A percentile compares a stretch with the other conserved stretches of the same genome.
Evolutionary conservation across 352 stramenopile genomes (phyloP).

Genomic region (Phytophthora pisi): DNA sequence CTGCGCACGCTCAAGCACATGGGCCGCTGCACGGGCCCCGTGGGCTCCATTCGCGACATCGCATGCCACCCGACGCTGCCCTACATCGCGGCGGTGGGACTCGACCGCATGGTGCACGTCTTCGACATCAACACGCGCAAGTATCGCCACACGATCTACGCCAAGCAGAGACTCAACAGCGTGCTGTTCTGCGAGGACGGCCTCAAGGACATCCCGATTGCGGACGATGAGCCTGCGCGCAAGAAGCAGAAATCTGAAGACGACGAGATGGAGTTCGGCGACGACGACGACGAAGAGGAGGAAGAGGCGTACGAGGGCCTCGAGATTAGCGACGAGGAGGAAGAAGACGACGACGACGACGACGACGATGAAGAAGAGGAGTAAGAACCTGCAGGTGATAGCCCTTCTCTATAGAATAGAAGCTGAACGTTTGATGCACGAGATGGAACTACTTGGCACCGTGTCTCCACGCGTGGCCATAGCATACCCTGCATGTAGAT

Average conservation of each 20-base stretch:
- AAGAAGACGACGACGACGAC: conserved; percentile 56
- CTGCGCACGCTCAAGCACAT: conserved; percentile 87
- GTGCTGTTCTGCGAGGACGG: conserved; percentile 90
- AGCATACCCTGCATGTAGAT: no score
- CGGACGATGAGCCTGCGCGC: conserved; percentile 32
- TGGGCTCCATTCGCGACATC: conserved; percentile 91
- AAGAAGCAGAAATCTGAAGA: conserved; percentile 61
- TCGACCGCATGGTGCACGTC: conserved; percentile 95
- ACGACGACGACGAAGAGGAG: conserved; percentile 66
- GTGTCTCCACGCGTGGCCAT: no score
- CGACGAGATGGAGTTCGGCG: conserved; percentile 44
- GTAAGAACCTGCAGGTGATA: conserved; percentile 4
- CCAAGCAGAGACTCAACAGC: conserved; percentile 91
- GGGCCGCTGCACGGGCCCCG: conserved; percentile 87
- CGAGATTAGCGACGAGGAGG: conserved; percentile 69
- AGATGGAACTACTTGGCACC: not conserved
- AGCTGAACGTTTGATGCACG: not conserved
- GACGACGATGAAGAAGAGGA: conserved; percentile 50
- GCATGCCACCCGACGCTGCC: conserved; percentile 90
- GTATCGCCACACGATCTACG: conserved; percentile 74
- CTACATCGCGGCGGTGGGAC: conserved; percentile 88
- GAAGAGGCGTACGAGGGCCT: conserved; percentile 89
- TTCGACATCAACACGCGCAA: conserved; percentile 91
- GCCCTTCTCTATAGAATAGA: conserved; percentile 30
- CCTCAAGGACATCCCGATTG: conserved; percentile 57